Base-by-base conservation (phyloP, 2,329 filamentous ascomycete species). In the Aspergillus puulaauensis region DNA sequence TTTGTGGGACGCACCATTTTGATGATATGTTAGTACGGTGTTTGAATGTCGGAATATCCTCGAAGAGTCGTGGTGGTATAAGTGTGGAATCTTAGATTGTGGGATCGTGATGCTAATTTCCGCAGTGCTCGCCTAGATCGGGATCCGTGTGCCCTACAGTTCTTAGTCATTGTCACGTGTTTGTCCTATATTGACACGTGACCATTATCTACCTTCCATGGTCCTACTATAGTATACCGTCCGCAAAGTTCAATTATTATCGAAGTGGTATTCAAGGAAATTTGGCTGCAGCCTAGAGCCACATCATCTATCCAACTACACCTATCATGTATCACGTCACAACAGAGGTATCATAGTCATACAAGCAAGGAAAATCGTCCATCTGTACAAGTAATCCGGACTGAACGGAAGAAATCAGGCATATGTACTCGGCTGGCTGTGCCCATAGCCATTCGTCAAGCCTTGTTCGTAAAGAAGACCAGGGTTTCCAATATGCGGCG, bases 1-100 rank as follows among this genome's bases (percentile, higher is more conserved):
- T 14, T 27, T 37, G 43, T 14, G 45, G 35, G 31, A 64, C 74
- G 53, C 77, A 81, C 79, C 79, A 81, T 81, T 75, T 78, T 70
- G 59, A 73, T 76, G 63, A 47, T 60, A 61, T 67, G 61, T 54
- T 54, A 39, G 57, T 66, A 59, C 50, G 68, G 55, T 68, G 66
- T 62, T 69, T 66, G 65, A 62, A 57, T 77, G 79, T 80, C 79
- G 79, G 78, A 79, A 77, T 75, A 76, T 81, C 79, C 79, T 81
- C 79, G 77, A 81, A 81, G 79, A 81, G 79, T 76, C 59, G 61
- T 60, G 40, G 57, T 68, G 79, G 75, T 59, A 60, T 60, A 41
- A 40, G 65, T 60, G 60, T 60, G 64, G 54, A 56, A 60, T 62
- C 64, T 63, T 54, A 61, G 62, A 64, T 58, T 63, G 65, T 65